Evolutionary conservation across 2,329 filamentous ascomycete genomes (phyloP), one percentile per base, ranked within the genome.

Genomic region (Verticillium alfalfae): DNA sequence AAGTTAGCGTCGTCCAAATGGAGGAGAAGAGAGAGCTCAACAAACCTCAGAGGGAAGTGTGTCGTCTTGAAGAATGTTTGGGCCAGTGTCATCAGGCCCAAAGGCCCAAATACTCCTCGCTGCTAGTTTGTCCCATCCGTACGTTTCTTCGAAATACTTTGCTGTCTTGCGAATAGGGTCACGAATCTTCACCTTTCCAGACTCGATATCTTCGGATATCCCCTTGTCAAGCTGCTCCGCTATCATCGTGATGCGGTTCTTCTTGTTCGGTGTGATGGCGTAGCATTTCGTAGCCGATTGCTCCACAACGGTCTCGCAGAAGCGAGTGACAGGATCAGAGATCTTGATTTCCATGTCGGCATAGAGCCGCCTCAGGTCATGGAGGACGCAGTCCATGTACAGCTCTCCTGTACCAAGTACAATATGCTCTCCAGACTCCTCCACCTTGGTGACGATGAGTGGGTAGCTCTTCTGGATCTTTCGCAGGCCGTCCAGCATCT

Each of bases 261-360:
- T 97, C 79, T 99, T 99, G 80, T 99, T 99, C 2, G 95, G 95
- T 2, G 95, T 98, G 68, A 97, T 88, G 26, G 95, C 94, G 74
- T 97, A 99, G 78, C 95, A 99, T 78, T 97, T 97, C 63, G 96
- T 97, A 22, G 93, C 93, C 18, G 93, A 97, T 67, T 95, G 96
- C 75, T 99, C 95, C 41, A 97, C 93, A 34, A 97, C 94, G 0
- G 95, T 99, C 78, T 99, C 95, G 76, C 93, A 97, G 81, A 99
- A 99, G 57, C 95, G 85, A 16, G 95, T 98, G 54, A 99, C 94
- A 1, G 95, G 95, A 72, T 99, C 95, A 0, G 95, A 99, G 57
- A 99, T 92, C 78, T 98, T 98, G 78, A 99, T 91, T 74, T 99
- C 95, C 95, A 99, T 99, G 70, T 98, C 94, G 15, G 95, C 93